Evolutionary conservation across 2,329 filamentous ascomycete genomes (phyloP).

Genomic region (Ophiocordyceps sinensis): DNA sequence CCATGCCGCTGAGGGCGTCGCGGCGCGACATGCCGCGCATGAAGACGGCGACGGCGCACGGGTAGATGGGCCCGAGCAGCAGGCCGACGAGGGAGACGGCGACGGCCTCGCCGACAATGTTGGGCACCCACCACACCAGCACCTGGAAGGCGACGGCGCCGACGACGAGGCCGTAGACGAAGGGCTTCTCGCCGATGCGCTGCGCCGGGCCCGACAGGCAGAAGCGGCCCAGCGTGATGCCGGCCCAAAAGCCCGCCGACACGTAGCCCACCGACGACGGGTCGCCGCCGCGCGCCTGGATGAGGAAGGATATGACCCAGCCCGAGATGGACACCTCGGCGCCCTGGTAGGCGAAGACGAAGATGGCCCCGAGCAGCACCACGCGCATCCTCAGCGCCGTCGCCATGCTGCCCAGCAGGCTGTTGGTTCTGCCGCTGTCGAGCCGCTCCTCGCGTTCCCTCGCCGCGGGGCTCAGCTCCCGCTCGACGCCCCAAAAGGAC

Average conservation of each 20-base stretch:
- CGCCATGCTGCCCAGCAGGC: slow-evolving; percentile 26
- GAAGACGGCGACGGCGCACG: slow-evolving; percentile 53
- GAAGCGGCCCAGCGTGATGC: slow-evolving; percentile 66
- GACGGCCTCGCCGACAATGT: slow-evolving; percentile 56
- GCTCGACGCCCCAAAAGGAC: slow-evolving; percentile 57
- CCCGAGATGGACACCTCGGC: slow-evolving; percentile 73
- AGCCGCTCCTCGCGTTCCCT: slow-evolving; percentile 14
- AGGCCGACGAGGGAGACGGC: slow-evolving; percentile 57
- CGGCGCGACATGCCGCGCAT: slow-evolving; percentile 42
- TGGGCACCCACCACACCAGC: slow-evolving; percentile 67
- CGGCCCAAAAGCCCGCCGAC: slow-evolving; percentile 55
- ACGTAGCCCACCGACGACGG: slow-evolving; percentile 66
- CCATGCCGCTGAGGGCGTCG: slow-evolving; percentile 48
- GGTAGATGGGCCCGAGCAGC: slow-evolving; percentile 66
- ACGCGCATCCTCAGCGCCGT: slow-evolving; percentile 35
- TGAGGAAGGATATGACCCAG: slow-evolving; percentile 78
- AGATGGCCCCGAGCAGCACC: slow-evolving; percentile 61
- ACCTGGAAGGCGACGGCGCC: slow-evolving; percentile 55
- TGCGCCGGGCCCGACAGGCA: slow-evolving; percentile 51
- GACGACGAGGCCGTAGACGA: slow-evolving; percentile 47
- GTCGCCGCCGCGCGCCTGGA: slow-evolving; percentile 54
- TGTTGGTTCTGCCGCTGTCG: slow-evolving; percentile 4
- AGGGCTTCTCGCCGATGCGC: slow-evolving; percentile 53
- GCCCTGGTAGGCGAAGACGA: slow-evolving; percentile 79
- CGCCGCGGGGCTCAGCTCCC: slow-evolving; percentile 31